Evolutionary conservation across 2,329 filamentous ascomycete genomes (phyloP), one percentile per base, ranked within the genome.

Genomic region (Stagonosporopsis vannaccii): DNA sequence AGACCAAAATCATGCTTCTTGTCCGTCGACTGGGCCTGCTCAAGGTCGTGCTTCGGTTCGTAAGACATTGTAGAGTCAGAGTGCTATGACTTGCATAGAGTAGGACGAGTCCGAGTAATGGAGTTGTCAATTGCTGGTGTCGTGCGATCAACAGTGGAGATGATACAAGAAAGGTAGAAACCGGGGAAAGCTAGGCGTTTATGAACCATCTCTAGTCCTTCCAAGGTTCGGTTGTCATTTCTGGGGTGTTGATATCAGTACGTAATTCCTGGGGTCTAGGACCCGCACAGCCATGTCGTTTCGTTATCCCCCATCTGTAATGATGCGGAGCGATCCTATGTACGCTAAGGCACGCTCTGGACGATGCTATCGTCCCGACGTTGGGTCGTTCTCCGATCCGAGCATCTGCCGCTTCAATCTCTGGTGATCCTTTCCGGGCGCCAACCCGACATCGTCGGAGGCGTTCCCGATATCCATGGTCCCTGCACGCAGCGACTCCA

Each of bases 41-140:
- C 48, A 17, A 45, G 32, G n/a, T 58, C 44, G 49, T 47, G 17
- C 23, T 45, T 58, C 26, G 55, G 44, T 53, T 58, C 55, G 49
- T 53, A 52, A 33, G 55, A 58, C 55, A 58, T 53, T n/a, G 20
- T 41, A 42, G 9, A 33, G 8, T 40, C 6, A 32, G n/a, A 20
- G 1, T 30, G 13, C 25, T n/a, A 36, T 7, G 12, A n/a, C 9
- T 30, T 26, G 23, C 44, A 55, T 49, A 25, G 15, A 40, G 26
- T 22, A n/a, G 22, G 17, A 22, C 6, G 7, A n/a, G 23, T 32
- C 20, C 19, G 26, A 17, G 12, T 40, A 17, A 19, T 23, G 26
- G 19, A 19, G 13, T 8, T 33, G 19, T 20, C 19, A 25, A 26
- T 32, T 20, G 26, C 13, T 8, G 20, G 32, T 26, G 30, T 23